Base-by-base conservation (phyloP, 78 protist species). In the Isochrysis galbana region DNA sequence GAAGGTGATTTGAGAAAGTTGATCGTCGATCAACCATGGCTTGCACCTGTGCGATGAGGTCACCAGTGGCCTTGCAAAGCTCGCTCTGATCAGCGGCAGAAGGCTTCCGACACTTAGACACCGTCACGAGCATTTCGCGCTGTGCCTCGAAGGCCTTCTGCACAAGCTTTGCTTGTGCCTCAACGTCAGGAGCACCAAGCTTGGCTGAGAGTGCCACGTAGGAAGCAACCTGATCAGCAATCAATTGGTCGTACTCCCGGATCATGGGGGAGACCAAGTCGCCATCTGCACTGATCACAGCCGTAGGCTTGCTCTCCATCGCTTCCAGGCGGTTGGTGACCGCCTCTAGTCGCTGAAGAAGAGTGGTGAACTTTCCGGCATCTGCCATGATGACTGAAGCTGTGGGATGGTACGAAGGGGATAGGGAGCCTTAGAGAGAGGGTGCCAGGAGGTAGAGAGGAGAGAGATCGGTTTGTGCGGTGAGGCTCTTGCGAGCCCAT, bases 1-100 rank as follows among this genome's bases (percentile, higher is more conserved):
- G 4, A 41, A 87, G 78, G 44, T 72, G 92, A 78, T 94, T 91
- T 83, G 29, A 61, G n/a, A 5, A 29, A 38, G 0, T n/a, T 23
- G 94, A 1, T n/a, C 44, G 38, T 7, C 95, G 89, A 86, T 94
- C 51, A 47, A 55, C 44, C 21, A 34, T 17, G 82, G 39, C n/a
- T 44, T 47, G 90, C 54, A 89, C 78, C 88, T 0, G 39, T 17
- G 39, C 47, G 36, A 54, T 23, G 36, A 10, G 5, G 17, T 36
- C 39, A 21, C 89, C 3, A 19, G 89, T n/a, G 5, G 42, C 23
- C 77, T 2, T 0, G 14, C 7, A n/a, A 47, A 29, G 1, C 39
- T 5, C 5, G 32, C 32, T 29, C 45, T 91, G n/a, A 32, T 82
- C 92, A 34, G 29, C 91, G 78, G 69, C 11, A 14, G 47, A 25